Evolutionary conservation across 129 eudicot species (phyloP), one percentile per base, ranked within the genome.

Genomic region (Ambrosia artemisiifolia): DNA sequence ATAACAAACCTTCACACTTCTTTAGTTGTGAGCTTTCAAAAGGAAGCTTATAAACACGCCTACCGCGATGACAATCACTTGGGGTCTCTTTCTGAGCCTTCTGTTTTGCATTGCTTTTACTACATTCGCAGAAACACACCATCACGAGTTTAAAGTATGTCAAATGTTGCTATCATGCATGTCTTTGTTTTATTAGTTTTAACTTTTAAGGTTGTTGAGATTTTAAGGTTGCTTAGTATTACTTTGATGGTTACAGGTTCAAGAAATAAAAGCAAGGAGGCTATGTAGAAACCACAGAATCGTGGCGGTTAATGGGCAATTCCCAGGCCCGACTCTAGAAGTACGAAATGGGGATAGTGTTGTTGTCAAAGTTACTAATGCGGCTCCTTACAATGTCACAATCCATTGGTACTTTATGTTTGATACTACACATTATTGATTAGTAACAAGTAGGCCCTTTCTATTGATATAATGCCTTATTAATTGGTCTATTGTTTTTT

Each of bases 281-380:
- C 70, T 88, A 65, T 88, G 95, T 76, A 72, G 67, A 74, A 77
- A 85, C 77, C 83, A 75, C 28, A 68, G 69, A 63, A 72, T 80
- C 13, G 74, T 88, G 0, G 83, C 88, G 13, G 95, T 88, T 7
- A 90, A 90, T 20, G 87, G 93, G 6, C 85, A 80, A 50, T 90
- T 79, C 53, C 91, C 93, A 0, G 93, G 96, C 40, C 96, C 93
- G 11, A 81, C 90, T 3, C 61, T 84, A 50, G 78, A 83, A 42
- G 93, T 87, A 16, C 67, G 76, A 36, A 67, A 90, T 71, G 94
- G 91, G 0, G 93, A 90, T 35, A 87, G 81, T 7, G 65, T 90
- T 14, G 84, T 81, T 33, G 71, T 90, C 73, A 85, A 63, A 71
- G 96, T 83, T 48, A 14, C 67, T 3, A 90, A 90, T 69, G 63